Conservation (phyloP, 2,329 filamentous ascomycete genomes). For the Ramichloridium luteum region DNA sequence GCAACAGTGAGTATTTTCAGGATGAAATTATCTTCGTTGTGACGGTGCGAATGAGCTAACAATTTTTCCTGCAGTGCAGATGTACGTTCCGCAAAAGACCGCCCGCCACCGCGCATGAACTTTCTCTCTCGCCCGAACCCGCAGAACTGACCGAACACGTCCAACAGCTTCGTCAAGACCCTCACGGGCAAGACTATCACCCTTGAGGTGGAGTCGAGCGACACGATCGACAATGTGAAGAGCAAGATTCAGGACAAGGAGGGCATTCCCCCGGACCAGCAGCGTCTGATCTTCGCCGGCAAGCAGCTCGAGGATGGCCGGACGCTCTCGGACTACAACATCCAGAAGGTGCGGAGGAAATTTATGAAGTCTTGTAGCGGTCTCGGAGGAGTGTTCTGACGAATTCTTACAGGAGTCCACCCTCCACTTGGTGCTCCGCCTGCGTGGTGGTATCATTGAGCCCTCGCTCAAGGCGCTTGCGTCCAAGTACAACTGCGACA, state of each 20-base stretch:
- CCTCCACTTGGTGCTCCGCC: slow-evolving; percentile 94
- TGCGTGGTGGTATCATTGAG: slow-evolving; percentile 98
- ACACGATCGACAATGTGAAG: slow-evolving; percentile 99
- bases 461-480: slow-evolving; percentile 96
- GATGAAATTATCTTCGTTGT: too few species aligned
- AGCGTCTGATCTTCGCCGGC: slow-evolving; percentile 96
- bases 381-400: slow-evolving; percentile 9
- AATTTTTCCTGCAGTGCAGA: slow-evolving; percentile 21
- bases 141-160: slow-evolving; percentile 15
- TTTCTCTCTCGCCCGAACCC: slow-evolving; percentile 3
- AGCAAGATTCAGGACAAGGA: slow-evolving; percentile 99
- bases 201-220: slow-evolving; percentile 96
- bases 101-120: slow-evolving; percentile 8
- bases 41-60: too few species aligned
- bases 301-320: slow-evolving; percentile 99
- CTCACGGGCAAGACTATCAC: slow-evolving; percentile 99
- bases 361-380: neutral
- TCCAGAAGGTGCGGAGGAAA: slow-evolving; percentile 68
- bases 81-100: slow-evolving; percentile 17
- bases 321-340: slow-evolving; percentile 96
- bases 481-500: slow-evolving; percentile 99
- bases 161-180: slow-evolving; percentile 94
- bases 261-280: slow-evolving; percentile 94
- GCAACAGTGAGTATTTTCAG: slow-evolving; percentile 15
- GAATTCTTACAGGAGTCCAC: slow-evolving; percentile 65